phyloP scores from a whole-genome alignment of 2,329 filamentous ascomycete genomes.

The Tympanopsis confertula region DNA sequence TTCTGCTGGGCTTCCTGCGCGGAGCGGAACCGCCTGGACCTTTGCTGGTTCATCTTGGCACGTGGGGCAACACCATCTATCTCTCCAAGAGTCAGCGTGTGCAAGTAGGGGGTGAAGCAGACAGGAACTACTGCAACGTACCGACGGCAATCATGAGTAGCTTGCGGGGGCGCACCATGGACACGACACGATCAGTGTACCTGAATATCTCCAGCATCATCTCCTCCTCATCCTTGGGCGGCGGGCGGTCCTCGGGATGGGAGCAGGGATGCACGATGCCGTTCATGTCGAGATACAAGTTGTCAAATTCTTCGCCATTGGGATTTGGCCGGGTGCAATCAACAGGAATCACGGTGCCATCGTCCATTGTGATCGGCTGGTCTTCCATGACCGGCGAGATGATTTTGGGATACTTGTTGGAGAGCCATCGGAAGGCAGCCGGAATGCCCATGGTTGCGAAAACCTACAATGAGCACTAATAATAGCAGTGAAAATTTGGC shows the following conservation, averaged over 20 bases:
- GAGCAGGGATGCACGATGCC: conserved; percentile 98
- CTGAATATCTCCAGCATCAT: conserved; percentile 99
- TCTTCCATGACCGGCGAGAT: conserved; percentile 86
- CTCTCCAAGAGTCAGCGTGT: conserved; percentile 2
- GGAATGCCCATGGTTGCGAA: conserved; percentile 70
- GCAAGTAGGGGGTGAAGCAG: conserved; percentile 1
- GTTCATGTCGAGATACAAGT: conserved; percentile 98
- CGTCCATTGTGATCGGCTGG: conserved; percentile 62
- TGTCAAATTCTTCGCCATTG: conserved; percentile 96
- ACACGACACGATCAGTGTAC: conserved; percentile 96
- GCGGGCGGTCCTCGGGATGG: conserved; percentile 84
- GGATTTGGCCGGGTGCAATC: conserved; percentile 79
- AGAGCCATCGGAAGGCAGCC: conserved; percentile 91
- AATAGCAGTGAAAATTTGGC: too few relatives aligned
- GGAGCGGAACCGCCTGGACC: conserved; percentile 85
- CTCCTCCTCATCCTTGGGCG: conserved; percentile 88
- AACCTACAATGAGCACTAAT: background rate
- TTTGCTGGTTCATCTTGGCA: conserved; percentile 99
- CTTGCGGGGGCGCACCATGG: conserved; percentile 95
- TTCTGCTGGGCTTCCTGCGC: conserved; percentile 92
- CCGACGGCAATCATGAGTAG: conserved; percentile 94
- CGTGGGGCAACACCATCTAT: conserved; percentile 89
- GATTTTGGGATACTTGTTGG: conserved; percentile 95
- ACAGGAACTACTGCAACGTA: conserved; percentile 29
- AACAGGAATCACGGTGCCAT: conserved; percentile 74